Percentiles rank a stretch among this genome's conserved stretches.
phyloP scores from a whole-genome alignment of 768 basidiomycete species.

The Pisolithus orientalis region DNA sequence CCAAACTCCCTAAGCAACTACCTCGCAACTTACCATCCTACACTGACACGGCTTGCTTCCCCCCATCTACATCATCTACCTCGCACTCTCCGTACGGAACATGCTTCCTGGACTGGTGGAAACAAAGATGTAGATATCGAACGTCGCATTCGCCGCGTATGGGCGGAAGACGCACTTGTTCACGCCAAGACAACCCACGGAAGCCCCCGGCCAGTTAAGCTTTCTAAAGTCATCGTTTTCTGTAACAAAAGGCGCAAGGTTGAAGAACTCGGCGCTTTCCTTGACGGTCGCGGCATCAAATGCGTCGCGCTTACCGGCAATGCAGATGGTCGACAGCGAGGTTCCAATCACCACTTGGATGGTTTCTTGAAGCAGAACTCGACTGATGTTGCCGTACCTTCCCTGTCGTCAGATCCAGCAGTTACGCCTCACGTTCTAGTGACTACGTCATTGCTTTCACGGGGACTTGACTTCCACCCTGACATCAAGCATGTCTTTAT shows the following conservation, averaged over 20 bases:
- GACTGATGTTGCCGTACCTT: conserved; percentile 2
- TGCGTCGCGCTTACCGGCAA: conserved; percentile 62
- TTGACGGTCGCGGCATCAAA: conserved; percentile 55
- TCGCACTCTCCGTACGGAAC: conserved; percentile 58
- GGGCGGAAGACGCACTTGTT: conserved; percentile 55
- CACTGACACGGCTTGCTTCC: conserved; percentile 67
- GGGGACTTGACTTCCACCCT: conserved; percentile 84
- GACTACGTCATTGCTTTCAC: conserved; percentile 86
- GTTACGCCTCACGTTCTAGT: conserved; percentile 63
- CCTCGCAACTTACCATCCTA: conserved; percentile 56
- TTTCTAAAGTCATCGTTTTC: conserved; percentile 76
- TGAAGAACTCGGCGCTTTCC: conserved; percentile 49
- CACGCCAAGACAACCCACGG: conserved; percentile 21
- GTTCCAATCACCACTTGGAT: conserved; percentile 71
- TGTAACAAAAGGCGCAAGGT: conserved; percentile 74
- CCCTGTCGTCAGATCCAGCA: conserved; percentile 17
- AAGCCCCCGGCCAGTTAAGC: conserved; percentile 18
- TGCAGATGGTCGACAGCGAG: conserved; percentile 50
- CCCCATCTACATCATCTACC: conserved; percentile 79
- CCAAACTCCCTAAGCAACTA: conserved; percentile 67
- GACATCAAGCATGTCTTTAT: conserved; percentile 78
- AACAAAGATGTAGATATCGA: conserved; percentile 80
- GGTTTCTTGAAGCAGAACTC: conserved; percentile 51
- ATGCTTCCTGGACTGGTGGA: conserved; percentile 71
- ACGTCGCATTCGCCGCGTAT: conserved; percentile 63